Base-by-base conservation (phyloP, 805 yeast genomes). In the Pichia eremophila region DNA sequence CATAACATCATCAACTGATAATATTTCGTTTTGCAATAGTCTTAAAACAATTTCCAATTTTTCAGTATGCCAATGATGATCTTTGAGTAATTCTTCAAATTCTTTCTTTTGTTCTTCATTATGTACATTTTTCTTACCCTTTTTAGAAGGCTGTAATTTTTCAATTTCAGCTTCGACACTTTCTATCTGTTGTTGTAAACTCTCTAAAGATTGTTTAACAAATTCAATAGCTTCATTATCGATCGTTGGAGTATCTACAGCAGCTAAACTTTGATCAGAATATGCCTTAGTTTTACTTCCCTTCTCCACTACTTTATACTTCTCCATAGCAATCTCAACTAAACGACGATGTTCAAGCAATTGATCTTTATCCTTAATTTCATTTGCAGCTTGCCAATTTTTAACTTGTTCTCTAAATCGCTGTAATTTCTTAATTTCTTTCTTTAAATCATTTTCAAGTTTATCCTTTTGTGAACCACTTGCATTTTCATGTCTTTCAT, bases 121-220 rank as follows among this genome's bases (percentile, higher is more conserved):
- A 8, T 72, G 63, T 40, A 51, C 46, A 28, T 58, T 57, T 37
- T 51, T 52, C 53, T 77, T 73, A 51, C 85, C 76, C 58, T 77
- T 77, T 58, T 78, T 79, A 3, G 74, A 63, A 9, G 63, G 52
- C 8, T 57, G 56, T n/a, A 81, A 58, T 40, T 65, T 68, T 51
- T 79, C 86, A 39, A 81, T 70, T 61, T 84, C 86, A 6, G 82
- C 83, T 61, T 88, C 96, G 47, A 82, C 70, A 37, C 74, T 67
- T 63, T 90, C 97, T 49, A 78, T 74, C 60, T 91, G 98, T 56
- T 81, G 81, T 56, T 79, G 83, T 49, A 89, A 70, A 61, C 85
- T 93, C 44, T 87, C 97, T 52, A 87, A 68, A 60, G 82, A 74
- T 27, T 74, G 77, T 51, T 79, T 77, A 18, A 90, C 68, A 62